Evolutionary conservation across 805 yeast genomes (phyloP), one percentile per base, ranked within the genome.

Genomic region (Blastobotrys peoriensis): DNA sequence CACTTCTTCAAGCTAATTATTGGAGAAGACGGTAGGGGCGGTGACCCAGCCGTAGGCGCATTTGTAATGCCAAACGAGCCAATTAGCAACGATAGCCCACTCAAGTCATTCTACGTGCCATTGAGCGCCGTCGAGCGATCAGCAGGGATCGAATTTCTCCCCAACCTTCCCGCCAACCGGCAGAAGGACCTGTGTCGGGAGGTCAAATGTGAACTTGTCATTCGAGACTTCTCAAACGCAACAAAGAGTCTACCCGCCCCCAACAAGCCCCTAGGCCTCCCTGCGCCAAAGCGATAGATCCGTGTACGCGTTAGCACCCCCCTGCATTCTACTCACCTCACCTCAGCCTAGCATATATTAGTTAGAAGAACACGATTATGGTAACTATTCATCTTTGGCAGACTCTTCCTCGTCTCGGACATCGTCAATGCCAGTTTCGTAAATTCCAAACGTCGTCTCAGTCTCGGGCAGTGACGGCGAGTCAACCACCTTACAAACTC

Each of bases 391-490:
- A 3, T 40, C 40, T 17, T 36, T 22, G 45, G 6, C n/a, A 4
- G 37, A 19, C 15, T 71, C 75, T 44, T 82, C 91, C 41, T 84
- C 93, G 16, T 84, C 86, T 53, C 82, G 78, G 40, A 98, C 97
- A 68, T 93, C 98, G 46, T 95, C 96, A 52, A 93, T 81, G 49
- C 98, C 98, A 57, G 91, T 96, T 62, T 87, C 96, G 61, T 89
- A 93, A 50, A 93, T 86, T 3, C 96, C 97, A 69, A 93, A 91
- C 5, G 86, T 83, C 57, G 96, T 85, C 56, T 93, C 98, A 43
- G 93, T 81, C 61, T 93, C 98, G 0, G 98, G 97, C 48, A 93
- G 70, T 59, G 97, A 89, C 2, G 98, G 98, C 49, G 96, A 86
- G 63, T 93, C 98, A 56, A 86, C 88, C 38, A 93, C 85, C 64